Conservation (phyloP, 2,329 filamentous ascomycete genomes). For the Arthrobotrys sinensis region DNA sequence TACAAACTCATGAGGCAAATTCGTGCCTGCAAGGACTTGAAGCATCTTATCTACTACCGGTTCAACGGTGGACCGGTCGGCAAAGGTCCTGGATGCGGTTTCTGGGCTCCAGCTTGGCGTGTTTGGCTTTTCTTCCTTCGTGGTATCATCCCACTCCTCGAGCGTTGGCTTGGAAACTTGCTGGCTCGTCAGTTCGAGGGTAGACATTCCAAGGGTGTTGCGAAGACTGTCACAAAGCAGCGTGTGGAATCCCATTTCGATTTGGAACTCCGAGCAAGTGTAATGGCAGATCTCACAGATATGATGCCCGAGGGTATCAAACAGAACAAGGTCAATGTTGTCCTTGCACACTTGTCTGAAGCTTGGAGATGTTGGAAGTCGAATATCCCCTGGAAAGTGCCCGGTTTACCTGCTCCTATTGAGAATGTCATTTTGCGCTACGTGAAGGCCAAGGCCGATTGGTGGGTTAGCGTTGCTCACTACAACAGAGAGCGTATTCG, state of each 20-base stretch:
- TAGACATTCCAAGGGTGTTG: slow-evolving; percentile 97
- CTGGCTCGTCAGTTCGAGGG: slow-evolving; percentile 98
- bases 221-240: slow-evolving; percentile 99
- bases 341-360: slow-evolving; percentile 95
- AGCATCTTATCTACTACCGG: slow-evolving; percentile 98
- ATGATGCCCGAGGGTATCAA: slow-evolving; percentile 99
- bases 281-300: slow-evolving; percentile 99
- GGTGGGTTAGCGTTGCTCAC: slow-evolving; percentile 99
- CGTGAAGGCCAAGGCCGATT: slow-evolving; percentile 98
- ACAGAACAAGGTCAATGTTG: slow-evolving; percentile 98
- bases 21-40: slow-evolving; percentile 97
- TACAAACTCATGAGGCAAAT: slow-evolving; percentile 99
- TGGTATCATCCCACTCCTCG: slow-evolving; percentile 94
- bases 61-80: slow-evolving; percentile 98
- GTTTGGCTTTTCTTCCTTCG: slow-evolving; percentile 99
- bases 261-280: slow-evolving; percentile 93
- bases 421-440: slow-evolving; percentile 99
- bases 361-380: slow-evolving; percentile 99
- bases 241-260: slow-evolving; percentile 99
- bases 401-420: slow-evolving; percentile 93
- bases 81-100: slow-evolving; percentile 97
- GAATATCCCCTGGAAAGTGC: slow-evolving; percentile 99
- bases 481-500: slow-evolving; percentile 98
- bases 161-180: slow-evolving; percentile 97
- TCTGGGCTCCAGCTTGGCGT: slow-evolving; percentile 98